Percentiles rank a stretch among this genome's conserved stretches.
phyloP scores from a whole-genome alignment of 2,329 filamentous ascomycete genomes.

The Alternaria dauci region DNA sequence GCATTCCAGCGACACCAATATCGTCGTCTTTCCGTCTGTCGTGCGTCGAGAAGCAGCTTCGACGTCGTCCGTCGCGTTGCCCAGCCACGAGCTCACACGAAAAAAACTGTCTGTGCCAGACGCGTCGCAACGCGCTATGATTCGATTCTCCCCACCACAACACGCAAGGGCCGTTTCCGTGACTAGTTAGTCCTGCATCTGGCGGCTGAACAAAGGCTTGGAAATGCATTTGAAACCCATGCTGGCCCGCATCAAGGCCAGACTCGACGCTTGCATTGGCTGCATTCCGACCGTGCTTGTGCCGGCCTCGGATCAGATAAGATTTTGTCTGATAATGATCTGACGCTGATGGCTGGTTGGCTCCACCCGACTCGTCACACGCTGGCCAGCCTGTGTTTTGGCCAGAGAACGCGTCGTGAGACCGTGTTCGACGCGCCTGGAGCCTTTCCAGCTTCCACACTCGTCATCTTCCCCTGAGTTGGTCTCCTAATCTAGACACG shows the following conservation, averaged over 20 bases:
- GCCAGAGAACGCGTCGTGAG: slow-evolving; percentile 1
- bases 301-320: slow-evolving; percentile 38
- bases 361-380: slow-evolving; percentile 20
- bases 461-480: background rate
- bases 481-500: background rate
- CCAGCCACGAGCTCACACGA: slow-evolving; percentile 39
- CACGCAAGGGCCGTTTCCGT: slow-evolving; percentile 36
- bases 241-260: slow-evolving; percentile 19
- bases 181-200: slow-evolving; percentile 31
- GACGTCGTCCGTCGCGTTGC: slow-evolving; percentile 22
- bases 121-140: slow-evolving; percentile 46
- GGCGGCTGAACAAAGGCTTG: slow-evolving; percentile 45
- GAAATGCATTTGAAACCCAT: slow-evolving; percentile 33
- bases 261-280: slow-evolving; percentile 22
- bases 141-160: slow-evolving; percentile 44
- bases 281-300: slow-evolving; percentile 23
- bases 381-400: slow-evolving; percentile 1
- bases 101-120: slow-evolving; percentile 38
- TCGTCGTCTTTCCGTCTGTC: slow-evolving; percentile 2
- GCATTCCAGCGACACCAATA: slow-evolving; percentile 29
- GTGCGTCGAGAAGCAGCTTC: slow-evolving; percentile 9
- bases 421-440: slow-evolving; percentile 14
- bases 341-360: slow-evolving; percentile 13
- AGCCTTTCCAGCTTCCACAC: background rate
- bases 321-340: slow-evolving; percentile 30